Evolutionary conservation across 1,284 basidiomycete species (phyloP).

Genomic region (Gomphus bonarii): DNA sequence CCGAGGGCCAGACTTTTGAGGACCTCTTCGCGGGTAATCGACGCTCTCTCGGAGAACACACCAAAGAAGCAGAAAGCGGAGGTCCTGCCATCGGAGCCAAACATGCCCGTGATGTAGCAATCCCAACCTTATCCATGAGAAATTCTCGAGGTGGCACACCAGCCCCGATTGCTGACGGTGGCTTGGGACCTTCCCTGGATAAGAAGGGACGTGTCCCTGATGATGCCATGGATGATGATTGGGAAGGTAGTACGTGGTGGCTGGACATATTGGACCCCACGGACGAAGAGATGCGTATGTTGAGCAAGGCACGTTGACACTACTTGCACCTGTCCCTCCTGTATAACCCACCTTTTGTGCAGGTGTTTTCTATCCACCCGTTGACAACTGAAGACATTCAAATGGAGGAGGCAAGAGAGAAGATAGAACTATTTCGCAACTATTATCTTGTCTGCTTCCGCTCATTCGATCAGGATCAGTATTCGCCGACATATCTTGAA

Average conservation of each 20-base stretch:
- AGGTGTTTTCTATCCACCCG: conserved; percentile 97
- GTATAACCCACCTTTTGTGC: background rate
- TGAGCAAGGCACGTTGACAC: conserved; percentile 67
- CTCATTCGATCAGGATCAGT: conserved; percentile 97
- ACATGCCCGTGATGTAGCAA: background rate
- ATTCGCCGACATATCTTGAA: conserved; percentile 95
- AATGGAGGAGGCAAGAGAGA: conserved; percentile 99
- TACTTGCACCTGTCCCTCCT: background rate
- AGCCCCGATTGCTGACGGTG: background rate
- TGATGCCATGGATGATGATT: conserved; percentile 25
- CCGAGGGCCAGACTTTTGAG: conserved; percentile 88
- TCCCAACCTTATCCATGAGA: background rate
- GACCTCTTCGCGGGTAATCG: conserved; percentile 70
- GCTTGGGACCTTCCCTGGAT: conserved; percentile 1
- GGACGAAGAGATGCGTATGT: conserved; percentile 96
- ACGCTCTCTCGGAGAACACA: background rate
- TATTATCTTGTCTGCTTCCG: conserved; percentile 99
- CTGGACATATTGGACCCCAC: conserved; percentile 91
- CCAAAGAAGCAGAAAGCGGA: background rate
- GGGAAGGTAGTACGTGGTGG: conserved; percentile 92
- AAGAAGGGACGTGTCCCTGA: conserved; percentile 1
- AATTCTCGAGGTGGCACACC: background rate
- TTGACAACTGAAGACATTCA: conserved; percentile 98
- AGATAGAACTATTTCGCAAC: conserved; percentile 98
- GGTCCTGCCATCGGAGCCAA: background rate